A percentile compares a stretch with the other conserved stretches of the same genome.
phyloP scores from a whole-genome alignment of 495 filamentous ascomycete genomes.

The Annulohypoxylon maeteangense region DNA sequence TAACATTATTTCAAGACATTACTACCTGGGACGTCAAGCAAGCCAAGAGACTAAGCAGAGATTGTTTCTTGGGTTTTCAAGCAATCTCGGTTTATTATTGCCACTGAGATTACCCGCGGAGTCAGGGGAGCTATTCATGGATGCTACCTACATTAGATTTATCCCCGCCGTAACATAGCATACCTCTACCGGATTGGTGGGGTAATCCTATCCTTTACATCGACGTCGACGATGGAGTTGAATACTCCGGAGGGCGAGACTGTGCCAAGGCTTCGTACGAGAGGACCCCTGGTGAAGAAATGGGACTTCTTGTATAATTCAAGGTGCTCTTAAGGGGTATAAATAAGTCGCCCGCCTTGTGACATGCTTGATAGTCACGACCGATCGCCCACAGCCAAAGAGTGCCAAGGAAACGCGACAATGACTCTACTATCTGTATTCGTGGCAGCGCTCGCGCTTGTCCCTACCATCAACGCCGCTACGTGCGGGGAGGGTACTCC shows the following conservation, averaged over 20 bases:
- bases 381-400: neutral
- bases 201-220: conserved; percentile 8
- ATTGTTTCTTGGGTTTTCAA: too few species aligned
- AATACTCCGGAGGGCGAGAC: conserved; percentile 25
- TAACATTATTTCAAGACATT: too few species aligned
- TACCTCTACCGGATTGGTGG: conserved; percentile 15
- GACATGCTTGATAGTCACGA: neutral
- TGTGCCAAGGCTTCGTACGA: conserved; percentile 23
- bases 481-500: conserved; percentile 56
- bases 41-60: too few species aligned
- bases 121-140: conserved; percentile 5
- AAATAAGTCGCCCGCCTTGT: neutral
- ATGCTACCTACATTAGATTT: neutral
- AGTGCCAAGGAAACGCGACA: neutral
- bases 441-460: conserved; percentile 47
- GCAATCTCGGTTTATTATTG: neutral
- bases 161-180: conserved; percentile 8
- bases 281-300: conserved; percentile 8
- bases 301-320: neutral
- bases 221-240: conserved; percentile 21
- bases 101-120: conserved; percentile 21
- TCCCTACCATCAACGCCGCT: conserved; percentile 42
- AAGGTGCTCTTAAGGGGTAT: neutral
- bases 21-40: neutral
- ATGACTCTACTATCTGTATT: conserved; percentile 33